A percentile compares a stretch with the other conserved stretches of the same genome.
Conservation (phyloP, 768 basidiomycete species). For the Serendipita sp. region DNA sequence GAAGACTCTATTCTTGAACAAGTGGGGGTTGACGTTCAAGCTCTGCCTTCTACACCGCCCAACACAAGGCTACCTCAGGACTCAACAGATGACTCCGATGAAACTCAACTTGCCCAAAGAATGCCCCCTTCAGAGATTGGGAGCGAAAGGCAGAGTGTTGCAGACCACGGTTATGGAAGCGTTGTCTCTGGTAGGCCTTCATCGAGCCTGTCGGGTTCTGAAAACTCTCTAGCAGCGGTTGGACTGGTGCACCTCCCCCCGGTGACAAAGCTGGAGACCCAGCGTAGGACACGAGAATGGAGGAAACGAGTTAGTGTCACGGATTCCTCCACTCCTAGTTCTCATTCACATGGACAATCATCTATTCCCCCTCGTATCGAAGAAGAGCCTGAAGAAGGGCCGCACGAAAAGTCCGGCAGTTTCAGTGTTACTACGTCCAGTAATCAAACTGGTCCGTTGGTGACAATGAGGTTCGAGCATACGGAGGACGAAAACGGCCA, state of each 20-base stretch:
- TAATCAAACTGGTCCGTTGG: conserved; percentile 17
- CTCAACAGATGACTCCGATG: not conserved
- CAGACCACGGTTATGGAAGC: not conserved
- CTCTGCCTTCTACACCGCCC: not conserved
- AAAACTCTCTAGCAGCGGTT: conserved; percentile 4
- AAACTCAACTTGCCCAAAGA: conserved; percentile 4
- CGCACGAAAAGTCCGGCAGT: not conserved
- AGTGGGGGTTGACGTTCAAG: not conserved
- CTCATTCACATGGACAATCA: not conserved
- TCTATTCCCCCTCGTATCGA: conserved; percentile 11
- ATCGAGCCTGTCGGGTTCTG: conserved; percentile 2
- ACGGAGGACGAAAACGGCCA: conserved; percentile 46
- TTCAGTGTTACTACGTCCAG: conserved; percentile 1
- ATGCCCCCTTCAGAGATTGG: not conserved
- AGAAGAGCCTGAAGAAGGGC: conserved; percentile 2
- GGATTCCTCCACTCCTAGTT: conserved; percentile 6
- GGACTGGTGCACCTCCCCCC: conserved; percentile 12
- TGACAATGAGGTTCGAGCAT: conserved; percentile 54
- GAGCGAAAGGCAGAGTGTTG: not conserved
- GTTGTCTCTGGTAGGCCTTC: not conserved
- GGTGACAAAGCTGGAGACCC: not conserved
- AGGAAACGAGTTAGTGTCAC: not conserved
- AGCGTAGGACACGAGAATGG: not conserved
- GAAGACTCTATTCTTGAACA: conserved; percentile 10
- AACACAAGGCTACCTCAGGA: conserved; percentile 9